Evolutionary conservation across 2,329 filamentous ascomycete species (phyloP).

Genomic region (Diplodia intermedia): DNA sequence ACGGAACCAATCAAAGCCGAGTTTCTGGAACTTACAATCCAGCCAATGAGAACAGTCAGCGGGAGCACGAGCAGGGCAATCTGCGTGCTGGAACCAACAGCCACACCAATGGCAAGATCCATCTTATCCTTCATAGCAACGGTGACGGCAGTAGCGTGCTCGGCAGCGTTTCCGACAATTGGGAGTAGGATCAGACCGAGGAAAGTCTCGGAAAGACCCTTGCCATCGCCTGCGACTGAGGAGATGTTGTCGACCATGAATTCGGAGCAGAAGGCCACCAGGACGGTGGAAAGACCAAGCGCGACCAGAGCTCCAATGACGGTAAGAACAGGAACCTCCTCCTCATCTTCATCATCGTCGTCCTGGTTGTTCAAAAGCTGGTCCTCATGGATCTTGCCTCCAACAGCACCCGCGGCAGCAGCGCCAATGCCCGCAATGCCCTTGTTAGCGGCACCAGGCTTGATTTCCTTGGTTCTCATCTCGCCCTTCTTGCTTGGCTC

Average conservation of each 20-base stretch:
- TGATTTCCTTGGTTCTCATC: constrained; percentile 58
- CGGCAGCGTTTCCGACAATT: constrained; percentile 70
- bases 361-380: constrained; percentile 51
- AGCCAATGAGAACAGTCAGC: constrained; percentile 66
- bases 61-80: constrained; percentile 69
- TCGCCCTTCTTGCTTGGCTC: constrained; percentile 79
- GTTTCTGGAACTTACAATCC: constrained; percentile 50
- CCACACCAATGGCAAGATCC: constrained; percentile 71
- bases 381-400: constrained; percentile 58
- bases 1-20: background rate
- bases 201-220: constrained; percentile 63
- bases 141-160: constrained; percentile 69
- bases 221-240: constrained; percentile 56
- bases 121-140: constrained; percentile 71
- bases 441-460: constrained; percentile 57
- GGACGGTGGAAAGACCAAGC: constrained; percentile 73
- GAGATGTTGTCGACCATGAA: constrained; percentile 68
- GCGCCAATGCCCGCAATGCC: constrained; percentile 62
- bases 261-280: constrained; percentile 79
- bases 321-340: constrained; percentile 76
- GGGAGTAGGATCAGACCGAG: constrained; percentile 69
- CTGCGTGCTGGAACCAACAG: constrained; percentile 70
- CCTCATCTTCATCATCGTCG: constrained; percentile 66
- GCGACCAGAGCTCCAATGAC: constrained; percentile 75
- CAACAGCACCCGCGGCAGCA: constrained; percentile 57